Evolutionary conservation across 1,139 yeast genomes (phyloP).

Genomic region (Nadsonia starkeyi-henricii): DNA sequence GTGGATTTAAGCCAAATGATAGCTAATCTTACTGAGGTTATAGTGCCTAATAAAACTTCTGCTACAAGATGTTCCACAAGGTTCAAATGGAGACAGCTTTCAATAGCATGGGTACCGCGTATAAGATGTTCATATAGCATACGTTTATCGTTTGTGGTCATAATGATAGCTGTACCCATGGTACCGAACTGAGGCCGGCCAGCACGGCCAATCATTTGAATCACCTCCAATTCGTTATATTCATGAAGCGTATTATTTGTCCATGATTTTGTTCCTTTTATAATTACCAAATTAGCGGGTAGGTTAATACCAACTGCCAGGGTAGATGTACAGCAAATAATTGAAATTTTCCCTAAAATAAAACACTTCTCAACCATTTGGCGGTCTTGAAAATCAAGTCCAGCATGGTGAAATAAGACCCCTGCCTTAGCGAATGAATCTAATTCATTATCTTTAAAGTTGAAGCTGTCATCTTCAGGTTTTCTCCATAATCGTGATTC

Average conservation of each 20-base stretch:
- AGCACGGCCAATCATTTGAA: constrained; percentile 51
- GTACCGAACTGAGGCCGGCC: constrained; percentile 44
- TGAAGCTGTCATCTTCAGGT: background rate
- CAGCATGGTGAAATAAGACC: constrained; percentile 47
- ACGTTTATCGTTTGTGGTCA: constrained; percentile 31
- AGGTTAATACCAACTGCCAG: constrained; percentile 49
- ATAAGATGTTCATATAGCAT: constrained; percentile 29
- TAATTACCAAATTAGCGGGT: constrained; percentile 46
- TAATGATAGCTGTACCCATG: constrained; percentile 31
- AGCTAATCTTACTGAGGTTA: constrained; percentile 29
- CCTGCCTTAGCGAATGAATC: constrained; percentile 22
- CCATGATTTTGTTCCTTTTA: constrained; percentile 45
- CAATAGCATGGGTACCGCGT: constrained; percentile 33
- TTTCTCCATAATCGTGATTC: background rate
- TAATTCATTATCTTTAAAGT: constrained; percentile 24
- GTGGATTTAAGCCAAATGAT: constrained; percentile 38
- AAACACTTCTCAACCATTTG: constrained; percentile 32
- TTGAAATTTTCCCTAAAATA: constrained; percentile 28
- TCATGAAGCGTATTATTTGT: constrained; percentile 22
- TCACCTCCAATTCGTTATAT: constrained; percentile 40
- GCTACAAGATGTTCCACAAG: constrained; percentile 34
- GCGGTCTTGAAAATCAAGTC: constrained; percentile 34
- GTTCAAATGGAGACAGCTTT: constrained; percentile 34
- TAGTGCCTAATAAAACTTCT: constrained; percentile 34
- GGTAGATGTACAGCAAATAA: constrained; percentile 45